Evolutionary conservation across 192 early-diverging fungal species (phyloP).

Genomic region (Backusella psychrophila): DNA sequence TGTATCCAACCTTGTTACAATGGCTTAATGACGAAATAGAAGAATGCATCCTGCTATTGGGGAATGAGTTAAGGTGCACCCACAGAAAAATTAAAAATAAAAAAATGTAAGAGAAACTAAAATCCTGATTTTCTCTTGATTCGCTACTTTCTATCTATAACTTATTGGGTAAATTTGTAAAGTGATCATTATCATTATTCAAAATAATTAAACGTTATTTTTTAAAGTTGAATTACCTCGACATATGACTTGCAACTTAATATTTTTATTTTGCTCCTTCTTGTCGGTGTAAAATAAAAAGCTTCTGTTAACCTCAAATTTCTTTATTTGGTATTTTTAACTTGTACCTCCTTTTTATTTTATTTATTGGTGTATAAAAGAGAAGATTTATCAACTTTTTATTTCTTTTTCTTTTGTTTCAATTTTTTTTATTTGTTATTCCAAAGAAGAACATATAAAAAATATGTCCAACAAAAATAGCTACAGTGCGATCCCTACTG

Average conservation of each 20-base stretch:
- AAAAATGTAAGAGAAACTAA: neutral
- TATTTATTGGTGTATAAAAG: neutral
- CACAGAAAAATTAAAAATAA: neutral
- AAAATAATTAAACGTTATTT: neutral
- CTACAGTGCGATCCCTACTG: slow-evolving; percentile 20
- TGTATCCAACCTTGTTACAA: neutral
- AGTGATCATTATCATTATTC: neutral
- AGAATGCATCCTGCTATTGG: neutral
- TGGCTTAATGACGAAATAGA: neutral
- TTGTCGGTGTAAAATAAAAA: neutral
- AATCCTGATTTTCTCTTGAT: neutral
- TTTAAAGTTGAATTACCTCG: neutral
- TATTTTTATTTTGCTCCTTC: neutral
- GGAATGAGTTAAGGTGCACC: neutral
- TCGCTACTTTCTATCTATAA: neutral
- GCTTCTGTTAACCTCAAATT: neutral
- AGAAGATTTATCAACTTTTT: neutral
- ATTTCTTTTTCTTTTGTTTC: neutral
- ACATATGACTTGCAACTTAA: neutral
- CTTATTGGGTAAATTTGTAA: neutral
- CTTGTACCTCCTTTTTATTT: neutral
- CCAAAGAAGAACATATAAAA: neutral
- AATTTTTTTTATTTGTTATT: neutral
- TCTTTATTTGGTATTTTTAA: slow-evolving; percentile 3
- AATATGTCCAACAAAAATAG: slow-evolving; percentile 6